A percentile compares a stretch with the other conserved stretches of the same genome.
Conservation (phyloP, 2,329 filamentous ascomycete genomes). For the Colletotrichum sp. region DNA sequence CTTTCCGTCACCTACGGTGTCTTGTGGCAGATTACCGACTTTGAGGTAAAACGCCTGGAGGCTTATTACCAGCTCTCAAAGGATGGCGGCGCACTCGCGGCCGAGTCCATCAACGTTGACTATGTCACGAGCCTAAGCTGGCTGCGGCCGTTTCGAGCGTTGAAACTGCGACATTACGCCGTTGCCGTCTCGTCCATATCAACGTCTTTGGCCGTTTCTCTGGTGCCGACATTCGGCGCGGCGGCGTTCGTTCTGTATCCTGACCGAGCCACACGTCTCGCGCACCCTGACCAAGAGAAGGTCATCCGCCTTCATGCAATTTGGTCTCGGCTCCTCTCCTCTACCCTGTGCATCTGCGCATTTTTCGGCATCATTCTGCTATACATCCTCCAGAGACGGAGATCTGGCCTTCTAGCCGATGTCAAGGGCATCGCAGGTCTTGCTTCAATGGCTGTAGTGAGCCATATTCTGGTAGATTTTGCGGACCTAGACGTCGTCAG, state of each 20-base stretch:
- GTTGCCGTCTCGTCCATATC: constrained; percentile 71
- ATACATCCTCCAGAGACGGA: constrained; percentile 64
- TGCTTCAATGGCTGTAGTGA: constrained; percentile 76
- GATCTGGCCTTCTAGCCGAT: constrained; percentile 70
- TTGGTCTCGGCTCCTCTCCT: constrained; percentile 68
- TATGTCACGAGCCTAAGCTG: constrained; percentile 74
- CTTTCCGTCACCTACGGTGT: constrained; percentile 67
- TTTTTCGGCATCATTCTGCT: constrained; percentile 62
- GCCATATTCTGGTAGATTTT: constrained; percentile 77
- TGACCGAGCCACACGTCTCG: constrained; percentile 47
- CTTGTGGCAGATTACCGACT: constrained; percentile 70
- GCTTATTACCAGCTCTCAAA: constrained; percentile 71
- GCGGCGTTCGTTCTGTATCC: constrained; percentile 65
- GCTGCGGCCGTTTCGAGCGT: constrained; percentile 66
- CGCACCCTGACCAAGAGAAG: constrained; percentile 51
- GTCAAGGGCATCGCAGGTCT: constrained; percentile 77
- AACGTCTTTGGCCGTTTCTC: constrained; percentile 68
- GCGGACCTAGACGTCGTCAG: constrained; percentile 72
- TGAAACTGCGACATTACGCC: constrained; percentile 69
- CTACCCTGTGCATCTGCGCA: constrained; percentile 61
- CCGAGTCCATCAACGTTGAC: constrained; percentile 74
- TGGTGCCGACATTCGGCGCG: constrained; percentile 72
- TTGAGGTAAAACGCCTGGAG: constrained; percentile 70
- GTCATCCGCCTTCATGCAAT: constrained; percentile 58
- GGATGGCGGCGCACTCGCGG: constrained; percentile 63